Conservation (phyloP, 371 early-diverging fungal species). For the Circinella minor region DNA sequence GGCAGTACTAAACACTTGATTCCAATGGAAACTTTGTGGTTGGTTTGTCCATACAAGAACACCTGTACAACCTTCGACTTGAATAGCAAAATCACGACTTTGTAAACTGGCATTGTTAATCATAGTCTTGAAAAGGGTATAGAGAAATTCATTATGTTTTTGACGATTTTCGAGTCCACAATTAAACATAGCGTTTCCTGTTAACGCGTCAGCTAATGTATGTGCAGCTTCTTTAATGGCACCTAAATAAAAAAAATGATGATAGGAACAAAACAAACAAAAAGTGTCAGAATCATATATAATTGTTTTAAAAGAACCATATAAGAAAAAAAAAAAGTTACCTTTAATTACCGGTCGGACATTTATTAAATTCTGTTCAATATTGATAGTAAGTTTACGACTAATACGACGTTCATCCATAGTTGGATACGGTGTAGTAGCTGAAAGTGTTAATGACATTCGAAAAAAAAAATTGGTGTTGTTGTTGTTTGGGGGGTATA, state of each 20-base stretch:
- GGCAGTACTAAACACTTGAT: slow-evolving; percentile 29
- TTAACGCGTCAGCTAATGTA: slow-evolving; percentile 43
- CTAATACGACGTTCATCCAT: slow-evolving; percentile 29
- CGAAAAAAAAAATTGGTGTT: no score
- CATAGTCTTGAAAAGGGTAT: slow-evolving; percentile 42
- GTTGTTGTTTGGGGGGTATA: neutral
- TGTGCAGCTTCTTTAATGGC: slow-evolving; percentile 53
- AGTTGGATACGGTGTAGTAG: slow-evolving; percentile 7
- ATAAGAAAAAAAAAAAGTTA: slow-evolving; percentile 11
- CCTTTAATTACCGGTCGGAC: slow-evolving; percentile 52
- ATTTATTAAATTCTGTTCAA: slow-evolving; percentile 33
- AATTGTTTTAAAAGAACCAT: neutral
- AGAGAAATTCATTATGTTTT: slow-evolving; percentile 31
- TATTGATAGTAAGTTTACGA: slow-evolving; percentile 44
- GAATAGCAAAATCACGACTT: slow-evolving; percentile 50
- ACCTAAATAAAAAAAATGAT: slow-evolving; percentile 22
- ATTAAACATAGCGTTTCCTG: slow-evolving; percentile 27
- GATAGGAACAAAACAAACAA: no score
- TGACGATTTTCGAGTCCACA: slow-evolving; percentile 20
- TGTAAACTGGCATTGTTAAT: slow-evolving; percentile 38
- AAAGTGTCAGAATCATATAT: no score
- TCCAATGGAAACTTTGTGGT: slow-evolving; percentile 30
- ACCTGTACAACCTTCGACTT: slow-evolving; percentile 54
- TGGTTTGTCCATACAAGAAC: slow-evolving; percentile 50
- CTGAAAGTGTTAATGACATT: slow-evolving; percentile 3